Conservation (phyloP, 345 rosid species). For the Linum usitatissimum region DNA sequence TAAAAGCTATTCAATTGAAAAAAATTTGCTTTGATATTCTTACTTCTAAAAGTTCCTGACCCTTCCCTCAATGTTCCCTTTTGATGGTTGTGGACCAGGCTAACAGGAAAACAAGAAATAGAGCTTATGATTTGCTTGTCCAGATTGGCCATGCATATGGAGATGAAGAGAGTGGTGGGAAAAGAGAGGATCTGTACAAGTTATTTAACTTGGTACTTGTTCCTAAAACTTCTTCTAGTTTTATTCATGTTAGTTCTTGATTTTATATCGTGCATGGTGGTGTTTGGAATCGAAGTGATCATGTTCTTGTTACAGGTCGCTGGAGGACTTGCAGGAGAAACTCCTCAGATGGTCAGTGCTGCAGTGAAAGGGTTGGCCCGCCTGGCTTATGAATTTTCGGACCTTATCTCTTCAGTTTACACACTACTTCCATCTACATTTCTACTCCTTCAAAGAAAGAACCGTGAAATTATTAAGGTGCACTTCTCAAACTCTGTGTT, state of each 20-base stretch:
- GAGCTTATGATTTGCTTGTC: conserved; percentile 87
- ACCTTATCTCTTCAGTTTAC: conserved; percentile 69
- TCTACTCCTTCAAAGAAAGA: conserved; percentile 78
- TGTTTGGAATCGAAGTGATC: background rate
- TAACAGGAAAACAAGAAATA: conserved; percentile 82
- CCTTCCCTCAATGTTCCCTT: background rate
- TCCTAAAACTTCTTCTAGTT: background rate
- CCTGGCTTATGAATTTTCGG: conserved; percentile 85
- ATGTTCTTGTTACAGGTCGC: conserved; percentile 44
- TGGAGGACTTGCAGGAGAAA: conserved; percentile 86
- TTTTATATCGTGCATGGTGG: background rate
- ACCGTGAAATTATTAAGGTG: conserved; percentile 81
- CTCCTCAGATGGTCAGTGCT: conserved; percentile 96
- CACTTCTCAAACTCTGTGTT: conserved; percentile 8
- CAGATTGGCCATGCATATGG: conserved; percentile 89
- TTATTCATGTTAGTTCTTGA: background rate
- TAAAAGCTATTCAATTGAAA: too few species aligned
- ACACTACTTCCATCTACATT: conserved; percentile 77
- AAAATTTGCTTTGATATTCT: background rate
- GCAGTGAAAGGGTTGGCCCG: conserved; percentile 94
- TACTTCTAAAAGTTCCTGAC: background rate
- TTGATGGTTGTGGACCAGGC: conserved; percentile 35
- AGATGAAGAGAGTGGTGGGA: conserved; percentile 80
- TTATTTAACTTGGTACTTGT: conserved; percentile 67
- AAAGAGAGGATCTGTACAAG: conserved; percentile 54